Evolutionary conservation across 2,329 filamentous ascomycete genomes (phyloP).

Genomic region (Pseudogymnoascus sp.): DNA sequence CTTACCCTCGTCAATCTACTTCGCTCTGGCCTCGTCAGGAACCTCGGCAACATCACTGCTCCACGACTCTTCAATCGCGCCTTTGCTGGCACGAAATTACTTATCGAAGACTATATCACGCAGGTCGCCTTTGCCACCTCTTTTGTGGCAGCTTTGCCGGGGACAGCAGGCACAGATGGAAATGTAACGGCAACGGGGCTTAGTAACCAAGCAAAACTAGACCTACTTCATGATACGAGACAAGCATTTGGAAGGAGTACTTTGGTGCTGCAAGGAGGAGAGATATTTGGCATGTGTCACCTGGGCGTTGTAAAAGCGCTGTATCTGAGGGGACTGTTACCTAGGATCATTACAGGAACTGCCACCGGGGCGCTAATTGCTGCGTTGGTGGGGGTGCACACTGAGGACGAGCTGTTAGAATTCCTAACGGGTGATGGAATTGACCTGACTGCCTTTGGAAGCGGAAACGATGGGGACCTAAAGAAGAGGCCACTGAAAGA

Average conservation of each 20-base stretch:
- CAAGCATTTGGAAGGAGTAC: conserved; percentile 83
- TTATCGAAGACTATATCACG: conserved; percentile 86
- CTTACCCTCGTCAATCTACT: conserved; percentile 70
- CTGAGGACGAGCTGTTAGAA: conserved; percentile 70
- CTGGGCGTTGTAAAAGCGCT: conserved; percentile 84
- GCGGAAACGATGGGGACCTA: conserved; percentile 32
- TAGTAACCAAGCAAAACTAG: conserved; percentile 54
- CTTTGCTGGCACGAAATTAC: conserved; percentile 78
- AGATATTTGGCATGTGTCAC: conserved; percentile 86
- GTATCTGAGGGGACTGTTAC: conserved; percentile 70
- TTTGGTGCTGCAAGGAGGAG: conserved; percentile 79
- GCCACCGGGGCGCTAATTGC: conserved; percentile 86
- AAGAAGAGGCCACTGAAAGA: conserved; percentile 16
- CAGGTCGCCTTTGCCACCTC: conserved; percentile 75
- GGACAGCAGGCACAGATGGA: conserved; percentile 38
- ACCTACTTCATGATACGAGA: conserved; percentile 77
- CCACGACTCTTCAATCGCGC: conserved; percentile 75
- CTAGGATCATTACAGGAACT: conserved; percentile 84
- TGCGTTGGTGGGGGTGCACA: conserved; percentile 78
- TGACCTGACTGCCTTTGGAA: conserved; percentile 69
- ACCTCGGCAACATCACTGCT: conserved; percentile 83
- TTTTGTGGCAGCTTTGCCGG: conserved; percentile 62
- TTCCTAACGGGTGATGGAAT: conserved; percentile 75
- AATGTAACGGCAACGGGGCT: conserved; percentile 37
- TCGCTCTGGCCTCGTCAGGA: conserved; percentile 70